phyloP scores from a whole-genome alignment of 495 filamentous ascomycete genomes.

The Aspergillus carlsbadensis region DNA sequence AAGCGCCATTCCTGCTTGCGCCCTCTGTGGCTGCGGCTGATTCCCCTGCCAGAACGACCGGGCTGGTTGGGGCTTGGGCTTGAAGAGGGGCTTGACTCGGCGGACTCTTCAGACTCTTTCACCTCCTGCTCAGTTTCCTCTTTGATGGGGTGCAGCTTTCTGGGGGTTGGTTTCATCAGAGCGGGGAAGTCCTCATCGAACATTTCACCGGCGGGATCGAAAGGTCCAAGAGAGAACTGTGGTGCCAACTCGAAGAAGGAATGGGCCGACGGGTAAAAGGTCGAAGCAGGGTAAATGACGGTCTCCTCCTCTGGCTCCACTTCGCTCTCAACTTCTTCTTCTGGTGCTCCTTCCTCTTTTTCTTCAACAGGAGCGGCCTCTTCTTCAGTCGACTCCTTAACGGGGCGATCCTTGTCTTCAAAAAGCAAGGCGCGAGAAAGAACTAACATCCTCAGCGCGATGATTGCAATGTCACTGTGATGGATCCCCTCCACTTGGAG shows the following conservation, averaged over 20 bases:
- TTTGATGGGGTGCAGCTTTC: background rate
- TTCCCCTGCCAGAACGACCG: background rate
- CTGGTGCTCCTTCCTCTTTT: background rate
- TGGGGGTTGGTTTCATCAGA: conserved; percentile 10
- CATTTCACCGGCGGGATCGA: conserved; percentile 15
- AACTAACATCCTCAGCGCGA: conserved; percentile 32
- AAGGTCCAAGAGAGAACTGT: conserved; percentile 6
- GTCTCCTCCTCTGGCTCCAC: background rate
- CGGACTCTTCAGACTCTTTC: background rate
- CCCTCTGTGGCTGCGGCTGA: background rate
- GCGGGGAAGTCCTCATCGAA: conserved; percentile 21
- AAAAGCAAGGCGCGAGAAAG: conserved; percentile 31
- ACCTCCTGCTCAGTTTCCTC: too few species aligned
- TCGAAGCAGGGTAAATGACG: background rate
- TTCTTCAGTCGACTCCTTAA: background rate
- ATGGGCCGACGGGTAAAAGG: background rate
- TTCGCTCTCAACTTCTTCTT: background rate
- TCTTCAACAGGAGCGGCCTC: conserved; percentile 8
- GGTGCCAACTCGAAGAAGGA: background rate
- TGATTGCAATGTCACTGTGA: conserved; percentile 33
- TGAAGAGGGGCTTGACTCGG: background rate
- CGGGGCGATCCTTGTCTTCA: conserved; percentile 20
- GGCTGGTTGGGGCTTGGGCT: background rate
- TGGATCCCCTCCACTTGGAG: conserved; percentile 29
- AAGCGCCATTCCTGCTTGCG: conserved; percentile 19